Percentiles rank a stretch among this genome's conserved stretches.
Evolutionary conservation across 2,329 filamentous ascomycete species (phyloP).

Genomic region (Colletotrichum limetticola): DNA sequence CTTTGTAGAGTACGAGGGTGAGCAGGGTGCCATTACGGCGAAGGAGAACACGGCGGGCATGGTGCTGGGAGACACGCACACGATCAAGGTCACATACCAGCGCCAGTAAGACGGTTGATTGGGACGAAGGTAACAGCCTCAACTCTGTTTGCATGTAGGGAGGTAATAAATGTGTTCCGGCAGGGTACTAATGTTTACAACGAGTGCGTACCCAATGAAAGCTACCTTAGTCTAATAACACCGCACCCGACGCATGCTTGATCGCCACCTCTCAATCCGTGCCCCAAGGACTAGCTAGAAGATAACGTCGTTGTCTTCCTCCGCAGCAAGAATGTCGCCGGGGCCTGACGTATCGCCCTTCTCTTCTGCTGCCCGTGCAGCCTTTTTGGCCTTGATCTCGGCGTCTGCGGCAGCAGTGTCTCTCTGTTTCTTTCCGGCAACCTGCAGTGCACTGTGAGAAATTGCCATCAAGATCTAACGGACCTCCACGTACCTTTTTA

Average conservation of each 20-base stretch:
- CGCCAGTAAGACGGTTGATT: slow-evolving; percentile 69
- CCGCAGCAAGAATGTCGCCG: slow-evolving; percentile 76
- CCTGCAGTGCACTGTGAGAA: slow-evolving; percentile 48
- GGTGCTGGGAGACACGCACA: slow-evolving; percentile 74
- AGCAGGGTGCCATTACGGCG: slow-evolving; percentile 88
- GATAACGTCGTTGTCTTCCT: slow-evolving; percentile 87
- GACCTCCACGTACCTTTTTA: slow-evolving; percentile 73
- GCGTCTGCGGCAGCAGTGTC: slow-evolving; percentile 78
- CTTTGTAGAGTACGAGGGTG: slow-evolving; percentile 95
- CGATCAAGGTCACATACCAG: slow-evolving; percentile 97
- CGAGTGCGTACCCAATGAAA: not conserved
- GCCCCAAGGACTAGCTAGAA: slow-evolving; percentile 62
- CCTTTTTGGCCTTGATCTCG: slow-evolving; percentile 76
- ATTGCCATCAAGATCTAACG: too few relatives aligned
- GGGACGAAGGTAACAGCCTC: not conserved
- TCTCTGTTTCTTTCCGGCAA: slow-evolving; percentile 84
- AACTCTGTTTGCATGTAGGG: not conserved
- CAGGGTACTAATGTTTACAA: slow-evolving; percentile 8
- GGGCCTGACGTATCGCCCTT: slow-evolving; percentile 54
- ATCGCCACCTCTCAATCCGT: not conserved
- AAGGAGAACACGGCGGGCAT: slow-evolving; percentile 94
- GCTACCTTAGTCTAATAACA: not conserved
- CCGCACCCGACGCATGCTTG: not conserved
- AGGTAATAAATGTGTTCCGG: not conserved
- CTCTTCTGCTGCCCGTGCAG: slow-evolving; percentile 47